A percentile compares a stretch with the other conserved stretches of the same genome.
phyloP scores from a whole-genome alignment of 805 yeast genomes.

The Metschnikowia henanensis region DNA sequence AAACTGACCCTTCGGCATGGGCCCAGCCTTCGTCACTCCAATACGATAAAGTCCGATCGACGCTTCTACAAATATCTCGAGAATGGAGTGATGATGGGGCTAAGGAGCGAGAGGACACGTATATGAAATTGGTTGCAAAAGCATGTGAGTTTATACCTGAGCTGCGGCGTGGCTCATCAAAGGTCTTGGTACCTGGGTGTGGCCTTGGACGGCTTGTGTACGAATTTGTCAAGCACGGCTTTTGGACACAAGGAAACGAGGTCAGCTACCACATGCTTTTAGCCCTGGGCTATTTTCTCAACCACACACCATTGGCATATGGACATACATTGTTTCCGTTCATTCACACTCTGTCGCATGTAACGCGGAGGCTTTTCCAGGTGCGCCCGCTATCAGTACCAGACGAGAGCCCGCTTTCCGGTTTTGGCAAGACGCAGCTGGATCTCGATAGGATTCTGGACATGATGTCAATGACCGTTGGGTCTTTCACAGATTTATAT shows the following conservation, averaged over 20 bases:
- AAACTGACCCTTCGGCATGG: conserved; percentile 42
- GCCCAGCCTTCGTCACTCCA: conserved; percentile 40
- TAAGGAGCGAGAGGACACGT: conserved; percentile 43
- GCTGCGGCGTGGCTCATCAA: conserved; percentile 33
- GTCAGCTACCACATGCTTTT: conserved; percentile 64
- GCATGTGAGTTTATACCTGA: conserved; percentile 39
- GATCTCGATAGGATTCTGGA: conserved; percentile 24
- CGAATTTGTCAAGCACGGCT: conserved; percentile 56
- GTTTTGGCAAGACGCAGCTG: conserved; percentile 14
- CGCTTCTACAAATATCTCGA: conserved; percentile 55
- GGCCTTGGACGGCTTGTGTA: conserved; percentile 61
- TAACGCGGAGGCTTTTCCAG: conserved; percentile 45
- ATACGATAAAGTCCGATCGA: conserved; percentile 55
- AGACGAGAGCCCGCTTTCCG: conserved; percentile 46
- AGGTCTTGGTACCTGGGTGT: conserved; percentile 61
- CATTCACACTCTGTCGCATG: conserved; percentile 51
- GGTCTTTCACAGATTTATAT: conserved; percentile 68
- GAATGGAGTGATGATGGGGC: conserved; percentile 63
- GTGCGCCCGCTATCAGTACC: conserved; percentile 53
- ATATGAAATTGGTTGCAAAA: conserved; percentile 36
- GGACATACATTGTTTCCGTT: conserved; percentile 51
- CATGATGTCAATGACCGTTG: conserved; percentile 70
- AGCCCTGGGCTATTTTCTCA: conserved; percentile 53
- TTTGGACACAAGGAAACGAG: conserved; percentile 67
- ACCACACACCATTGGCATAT: conserved; percentile 41